These are phyloP conservation scores for Spathaspora passalidarum DNA, from an alignment of 805 yeast species.

Conservation along the genomic window DNA sequence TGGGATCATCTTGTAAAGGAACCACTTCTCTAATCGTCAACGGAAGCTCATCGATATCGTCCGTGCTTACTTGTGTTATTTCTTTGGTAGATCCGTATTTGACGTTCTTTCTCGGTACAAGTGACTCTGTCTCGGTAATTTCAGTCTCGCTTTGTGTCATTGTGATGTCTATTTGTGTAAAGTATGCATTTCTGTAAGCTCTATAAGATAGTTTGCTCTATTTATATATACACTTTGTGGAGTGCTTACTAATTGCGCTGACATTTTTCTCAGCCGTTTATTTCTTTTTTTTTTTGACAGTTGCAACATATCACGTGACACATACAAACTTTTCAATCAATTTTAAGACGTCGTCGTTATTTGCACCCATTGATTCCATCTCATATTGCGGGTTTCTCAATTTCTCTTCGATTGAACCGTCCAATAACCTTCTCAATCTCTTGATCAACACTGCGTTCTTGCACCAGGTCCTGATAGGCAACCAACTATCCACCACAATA, in stretches of 20 bases:
- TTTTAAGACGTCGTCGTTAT: conserved; percentile 17
- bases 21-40: conserved; percentile 33
- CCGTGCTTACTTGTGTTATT: no score
- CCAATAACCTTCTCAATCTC: conserved; percentile 63
- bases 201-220: no score
- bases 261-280: neutral
- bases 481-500: conserved; percentile 82
- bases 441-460: conserved; percentile 85
- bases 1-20: conserved; percentile 38
- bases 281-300: neutral
- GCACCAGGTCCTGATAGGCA: conserved; percentile 90
- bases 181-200: no score
- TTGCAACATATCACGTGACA: conserved; percentile 1
- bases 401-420: conserved; percentile 60
- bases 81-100: neutral
- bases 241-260: neutral
- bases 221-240: neutral
- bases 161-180: neutral
- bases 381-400: conserved; percentile 37
- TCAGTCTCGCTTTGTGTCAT: conserved; percentile 1
- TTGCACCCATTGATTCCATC: neutral
- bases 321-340: conserved; percentile 14
- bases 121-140: conserved; percentile 1
- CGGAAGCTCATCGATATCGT: conserved; percentile 20
- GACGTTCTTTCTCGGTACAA: neutral